Evolutionary conservation across 2,329 filamentous ascomycete species (phyloP), one percentile per base, ranked within the genome.

Genomic region (Mariannaea elegans): DNA sequence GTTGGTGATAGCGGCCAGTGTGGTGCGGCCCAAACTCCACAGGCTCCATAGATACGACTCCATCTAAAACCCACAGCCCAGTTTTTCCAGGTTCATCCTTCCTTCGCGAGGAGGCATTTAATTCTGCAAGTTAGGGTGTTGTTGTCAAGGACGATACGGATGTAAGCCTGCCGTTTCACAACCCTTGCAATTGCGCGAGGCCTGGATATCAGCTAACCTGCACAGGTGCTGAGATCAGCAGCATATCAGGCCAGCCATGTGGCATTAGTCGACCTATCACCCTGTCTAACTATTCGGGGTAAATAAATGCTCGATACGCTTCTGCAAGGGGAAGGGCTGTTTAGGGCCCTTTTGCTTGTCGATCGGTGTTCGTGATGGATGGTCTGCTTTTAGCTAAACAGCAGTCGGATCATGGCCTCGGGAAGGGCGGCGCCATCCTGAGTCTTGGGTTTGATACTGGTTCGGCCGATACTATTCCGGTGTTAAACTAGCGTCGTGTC

Each of bases 131-230:
- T 21, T 16, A 23, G 16, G 14, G 32, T 36, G 34, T 16, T 21
- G 19, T 41, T n/a, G 34, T 38, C 48, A 27, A 32, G 36, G 18
- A 29, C 24, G 24, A 52, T 3, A 31, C 19, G 24, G 55, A 42
- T 29, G 47, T n/a, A n/a, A 29, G 41, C 47, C 48, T 23, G 41
- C 5, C 12, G 48, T 52, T 58, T 58, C 55, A 58, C n/a, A 14
- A 34, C 24, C 41, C 32, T 32, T n/a, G 32, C 21, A 42, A 21
- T 36, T n/a, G n/a, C n/a, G n/a, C n/a, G n/a, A n/a, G n/a, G n/a
- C n/a, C n/a, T n/a, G n/a, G n/a, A n/a, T 29, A 38, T 16, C 39
- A 47, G 32, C 7, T 39, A 46, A 46, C 47, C 34, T 51, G 7
- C 36, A n/a, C 6, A 46, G 13, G 32, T 14, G 36, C 36, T 18